Evolutionary conservation across 331 rosid species (phyloP).

Genomic region (Malus hybrid): DNA sequence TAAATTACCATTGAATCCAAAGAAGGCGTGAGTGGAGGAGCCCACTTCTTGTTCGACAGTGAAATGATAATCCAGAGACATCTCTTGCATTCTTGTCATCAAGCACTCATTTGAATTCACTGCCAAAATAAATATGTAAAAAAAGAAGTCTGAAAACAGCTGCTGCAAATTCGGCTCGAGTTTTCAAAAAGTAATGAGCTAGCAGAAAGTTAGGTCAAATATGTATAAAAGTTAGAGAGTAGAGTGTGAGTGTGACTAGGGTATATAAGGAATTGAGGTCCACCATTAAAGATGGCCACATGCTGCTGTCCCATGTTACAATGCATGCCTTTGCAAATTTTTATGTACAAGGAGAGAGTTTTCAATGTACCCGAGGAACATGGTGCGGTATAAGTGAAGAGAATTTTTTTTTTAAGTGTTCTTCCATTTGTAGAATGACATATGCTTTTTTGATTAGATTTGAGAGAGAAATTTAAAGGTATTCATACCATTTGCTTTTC

Average conservation of each 20-base stretch:
- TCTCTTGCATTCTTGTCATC: slow-evolving; percentile 99
- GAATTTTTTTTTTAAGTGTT: no score
- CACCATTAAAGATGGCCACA: slow-evolving; percentile 50
- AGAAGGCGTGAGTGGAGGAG: slow-evolving; percentile 85
- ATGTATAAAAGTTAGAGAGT: slow-evolving; percentile 24
- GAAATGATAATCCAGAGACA: slow-evolving; percentile 95
- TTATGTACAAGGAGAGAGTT: background rate
- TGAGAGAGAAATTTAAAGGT: no score
- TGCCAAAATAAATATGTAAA: slow-evolving; percentile 7
- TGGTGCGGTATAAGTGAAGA: no score
- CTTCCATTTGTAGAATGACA: accelerated
- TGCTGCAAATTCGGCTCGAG: background rate
- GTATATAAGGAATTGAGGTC: background rate
- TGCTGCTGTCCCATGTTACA: slow-evolving; percentile 42
- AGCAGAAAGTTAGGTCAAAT: slow-evolving; percentile 18
- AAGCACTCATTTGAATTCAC: slow-evolving; percentile 88
- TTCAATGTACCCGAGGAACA: no score
- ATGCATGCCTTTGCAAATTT: background rate
- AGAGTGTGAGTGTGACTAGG: slow-evolving; percentile 30
- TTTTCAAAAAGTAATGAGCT: slow-evolving; percentile 6
- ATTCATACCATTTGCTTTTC: no score
- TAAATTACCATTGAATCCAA: slow-evolving; percentile 83
- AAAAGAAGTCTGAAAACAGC: background rate
- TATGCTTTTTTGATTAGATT: no score
- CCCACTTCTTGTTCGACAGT: slow-evolving; percentile 98